Conservation (phyloP, 768 basidiomycete genomes). For the Pleurotus tuoliensis region DNA sequence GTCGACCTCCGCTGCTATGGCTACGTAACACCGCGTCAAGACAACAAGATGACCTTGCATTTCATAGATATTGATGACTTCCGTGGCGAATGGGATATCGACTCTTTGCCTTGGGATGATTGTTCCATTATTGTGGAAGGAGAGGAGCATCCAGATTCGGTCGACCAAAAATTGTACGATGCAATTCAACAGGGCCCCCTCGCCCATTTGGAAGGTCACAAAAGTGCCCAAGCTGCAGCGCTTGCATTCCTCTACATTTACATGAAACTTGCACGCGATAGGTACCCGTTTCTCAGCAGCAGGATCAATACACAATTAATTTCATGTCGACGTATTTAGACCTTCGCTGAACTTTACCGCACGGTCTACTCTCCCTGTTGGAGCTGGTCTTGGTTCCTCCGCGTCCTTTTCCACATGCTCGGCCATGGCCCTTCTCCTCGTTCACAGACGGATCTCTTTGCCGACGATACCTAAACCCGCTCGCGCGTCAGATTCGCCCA, state of each 20-base stretch:
- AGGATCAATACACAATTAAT: slow-evolving; percentile 11
- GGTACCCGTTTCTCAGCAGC: slow-evolving; percentile 39
- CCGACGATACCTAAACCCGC: slow-evolving; percentile 45
- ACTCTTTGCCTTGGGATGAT: slow-evolving; percentile 75
- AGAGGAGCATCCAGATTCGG: slow-evolving; percentile 53
- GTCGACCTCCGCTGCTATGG: slow-evolving; percentile 96
- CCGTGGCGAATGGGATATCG: slow-evolving; percentile 77
- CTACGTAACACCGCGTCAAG: slow-evolving; percentile 69
- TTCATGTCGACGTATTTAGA: slow-evolving; percentile 31
- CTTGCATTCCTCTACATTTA: slow-evolving; percentile 92
- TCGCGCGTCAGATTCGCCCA: slow-evolving; percentile 7
- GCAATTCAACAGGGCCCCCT: slow-evolving; percentile 55
- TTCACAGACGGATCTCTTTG: slow-evolving; percentile 62
- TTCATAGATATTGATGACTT: slow-evolving; percentile 78
- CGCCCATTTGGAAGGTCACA: slow-evolving; percentile 28
- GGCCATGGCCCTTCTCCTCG: slow-evolving; percentile 74
- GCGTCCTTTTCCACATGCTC: slow-evolving; percentile 92
- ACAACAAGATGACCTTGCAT: slow-evolving; percentile 68
- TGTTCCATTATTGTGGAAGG: slow-evolving; percentile 50
- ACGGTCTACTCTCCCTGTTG: slow-evolving; percentile 88
- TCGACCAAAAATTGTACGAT: slow-evolving; percentile 72
- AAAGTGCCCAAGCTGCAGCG: slow-evolving; percentile 38
- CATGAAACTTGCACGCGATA: slow-evolving; percentile 65
- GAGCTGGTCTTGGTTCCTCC: slow-evolving; percentile 95
- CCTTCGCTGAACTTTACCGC: slow-evolving; percentile 76